Evolutionary conservation across 257 asterid species (phyloP).

Genomic region (Solanum sitiens): DNA sequence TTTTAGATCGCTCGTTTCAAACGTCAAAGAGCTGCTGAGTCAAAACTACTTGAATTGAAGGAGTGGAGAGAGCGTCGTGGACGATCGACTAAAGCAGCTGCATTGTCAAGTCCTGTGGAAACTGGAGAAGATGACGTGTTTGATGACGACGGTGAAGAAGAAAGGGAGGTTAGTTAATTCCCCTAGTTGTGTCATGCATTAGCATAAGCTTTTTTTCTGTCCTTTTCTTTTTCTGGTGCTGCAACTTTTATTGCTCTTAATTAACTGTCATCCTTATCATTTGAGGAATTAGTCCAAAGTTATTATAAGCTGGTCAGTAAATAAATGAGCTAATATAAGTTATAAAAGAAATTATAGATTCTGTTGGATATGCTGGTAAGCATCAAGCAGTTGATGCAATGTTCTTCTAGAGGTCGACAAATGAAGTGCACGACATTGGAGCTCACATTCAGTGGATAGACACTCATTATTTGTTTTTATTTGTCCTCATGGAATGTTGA

Average conservation of each 20-base stretch:
- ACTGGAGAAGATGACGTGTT: slow-evolving; percentile 59
- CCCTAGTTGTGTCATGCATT: background rate
- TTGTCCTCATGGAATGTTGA: background rate
- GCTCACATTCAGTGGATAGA: background rate
- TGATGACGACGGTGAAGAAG: slow-evolving; percentile 98
- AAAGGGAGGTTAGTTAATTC: slow-evolving; percentile 67
- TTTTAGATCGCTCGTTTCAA: slow-evolving; percentile 75
- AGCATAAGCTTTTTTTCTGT: background rate
- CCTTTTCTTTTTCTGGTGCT: background rate
- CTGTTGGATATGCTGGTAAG: background rate
- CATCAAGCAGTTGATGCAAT: background rate
- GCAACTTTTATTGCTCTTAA: background rate
- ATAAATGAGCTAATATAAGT: background rate
- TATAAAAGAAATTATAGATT: background rate
- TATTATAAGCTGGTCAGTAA: background rate
- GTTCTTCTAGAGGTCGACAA: background rate
- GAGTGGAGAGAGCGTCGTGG: slow-evolving; percentile 94
- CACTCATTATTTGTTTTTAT: background rate
- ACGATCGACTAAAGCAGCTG: slow-evolving; percentile 91
- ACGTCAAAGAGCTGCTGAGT: slow-evolving; percentile 84
- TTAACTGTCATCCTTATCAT: background rate
- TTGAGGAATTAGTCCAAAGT: background rate
- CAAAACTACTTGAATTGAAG: slow-evolving; percentile 69
- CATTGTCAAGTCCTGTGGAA: slow-evolving; percentile 72
- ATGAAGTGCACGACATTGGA: background rate